A percentile compares a stretch with the other conserved stretches of the same genome.
phyloP scores from a whole-genome alignment of 345 rosid genomes.

The Erysimum cheiranthoides region DNA sequence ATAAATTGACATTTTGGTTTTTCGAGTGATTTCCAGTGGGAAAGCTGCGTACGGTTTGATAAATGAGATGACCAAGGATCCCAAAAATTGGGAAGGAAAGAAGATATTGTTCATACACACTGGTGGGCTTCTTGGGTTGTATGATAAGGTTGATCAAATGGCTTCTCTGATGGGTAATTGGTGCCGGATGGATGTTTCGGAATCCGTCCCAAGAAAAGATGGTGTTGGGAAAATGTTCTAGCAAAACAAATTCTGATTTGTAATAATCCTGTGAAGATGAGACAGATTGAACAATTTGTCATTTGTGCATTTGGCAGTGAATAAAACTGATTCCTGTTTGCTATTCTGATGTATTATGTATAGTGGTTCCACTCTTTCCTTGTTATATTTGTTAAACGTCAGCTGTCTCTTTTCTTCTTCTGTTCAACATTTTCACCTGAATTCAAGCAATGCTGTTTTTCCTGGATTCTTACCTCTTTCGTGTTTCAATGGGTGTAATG shows the following conservation, averaged over 20 bases:
- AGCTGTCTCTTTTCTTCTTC: neutral
- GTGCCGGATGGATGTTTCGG: conserved; percentile 74
- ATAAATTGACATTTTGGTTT: conserved; percentile 19
- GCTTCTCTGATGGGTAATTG: conserved; percentile 67
- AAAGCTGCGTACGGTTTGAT: conserved; percentile 84
- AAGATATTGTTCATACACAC: conserved; percentile 86
- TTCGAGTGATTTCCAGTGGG: conserved; percentile 55
- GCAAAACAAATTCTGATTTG: conserved; percentile 28
- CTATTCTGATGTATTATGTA: conserved; percentile 4
- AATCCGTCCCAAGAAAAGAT: conserved; percentile 71
- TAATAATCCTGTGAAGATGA: conserved; percentile 18
- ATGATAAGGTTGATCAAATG: conserved; percentile 82
- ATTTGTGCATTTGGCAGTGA: conserved; percentile 29
- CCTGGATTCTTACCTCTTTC: neutral
- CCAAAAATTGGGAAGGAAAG: conserved; percentile 80
- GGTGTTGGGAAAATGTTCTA: conserved; percentile 88
- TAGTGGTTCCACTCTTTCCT: conserved; percentile 4
- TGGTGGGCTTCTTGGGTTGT: conserved; percentile 82
- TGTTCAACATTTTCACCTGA: neutral
- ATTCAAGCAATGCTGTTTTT: neutral
- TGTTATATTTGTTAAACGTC: neutral
- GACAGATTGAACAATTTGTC: conserved; percentile 8
- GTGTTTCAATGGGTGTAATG: neutral
- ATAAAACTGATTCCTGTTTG: conserved; percentile 19
- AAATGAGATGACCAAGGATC: conserved; percentile 78